Evolutionary conservation across 2,329 filamentous ascomycete genomes (phyloP).

Genomic region (Phialemoniopsis sp.): DNA sequence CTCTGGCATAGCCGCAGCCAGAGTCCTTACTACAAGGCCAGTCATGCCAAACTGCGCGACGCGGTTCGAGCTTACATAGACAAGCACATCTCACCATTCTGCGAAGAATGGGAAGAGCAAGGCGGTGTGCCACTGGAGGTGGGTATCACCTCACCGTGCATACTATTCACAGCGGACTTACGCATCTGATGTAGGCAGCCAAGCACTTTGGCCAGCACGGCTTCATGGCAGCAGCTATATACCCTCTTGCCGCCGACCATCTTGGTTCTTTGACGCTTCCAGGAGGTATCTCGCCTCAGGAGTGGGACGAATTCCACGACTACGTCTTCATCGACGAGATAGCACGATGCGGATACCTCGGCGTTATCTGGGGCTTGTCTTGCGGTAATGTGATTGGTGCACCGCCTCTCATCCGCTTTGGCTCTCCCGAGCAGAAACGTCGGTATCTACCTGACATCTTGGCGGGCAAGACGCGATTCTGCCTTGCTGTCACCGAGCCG

Average conservation of each 20-base stretch:
- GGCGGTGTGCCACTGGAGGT: no score
- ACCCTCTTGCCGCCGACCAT: not conserved
- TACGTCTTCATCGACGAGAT: constrained; percentile 26
- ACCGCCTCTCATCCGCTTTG: constrained; percentile 7
- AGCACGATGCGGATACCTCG: constrained; percentile 23
- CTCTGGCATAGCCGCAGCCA: no score
- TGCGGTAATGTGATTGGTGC: constrained; percentile 24
- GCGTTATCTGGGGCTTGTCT: constrained; percentile 21
- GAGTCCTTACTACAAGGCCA: no score
- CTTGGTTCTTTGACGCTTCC: not conserved
- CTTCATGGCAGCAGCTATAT: no score
- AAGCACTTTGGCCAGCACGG: no score
- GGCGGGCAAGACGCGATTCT: constrained; percentile 5
- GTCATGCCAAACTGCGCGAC: no score
- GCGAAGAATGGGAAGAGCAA: not conserved
- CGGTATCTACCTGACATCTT: no score
- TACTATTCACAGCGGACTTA: no score
- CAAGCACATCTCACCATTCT: no score
- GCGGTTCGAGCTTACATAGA: no score
- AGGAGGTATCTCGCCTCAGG: constrained; percentile 15
- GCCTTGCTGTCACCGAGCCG: constrained; percentile 6
- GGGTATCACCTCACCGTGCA: no score
- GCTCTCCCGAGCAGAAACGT: constrained; percentile 3
- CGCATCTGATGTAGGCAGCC: no score
- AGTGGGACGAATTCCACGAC: constrained; percentile 29